Evolutionary conservation across 164 flowering plant genomes (phyloP).

Genomic region (Annona cherimola): DNA sequence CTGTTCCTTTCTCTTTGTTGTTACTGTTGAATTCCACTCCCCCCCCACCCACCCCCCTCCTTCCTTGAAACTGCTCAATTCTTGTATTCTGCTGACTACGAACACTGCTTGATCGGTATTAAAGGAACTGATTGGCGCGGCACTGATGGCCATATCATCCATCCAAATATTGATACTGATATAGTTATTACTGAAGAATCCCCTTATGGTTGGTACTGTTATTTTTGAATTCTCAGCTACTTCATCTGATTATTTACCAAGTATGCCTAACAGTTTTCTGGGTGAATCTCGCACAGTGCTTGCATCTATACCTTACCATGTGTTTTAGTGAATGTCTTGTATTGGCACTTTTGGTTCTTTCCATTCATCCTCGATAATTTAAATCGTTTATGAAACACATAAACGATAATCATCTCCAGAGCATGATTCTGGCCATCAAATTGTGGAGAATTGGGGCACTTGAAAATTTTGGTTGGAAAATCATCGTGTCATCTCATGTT

Average conservation of each 20-base stretch:
- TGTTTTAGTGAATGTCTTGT: too few species aligned
- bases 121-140: conserved; percentile 99
- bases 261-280: neutral
- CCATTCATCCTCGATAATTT: neutral
- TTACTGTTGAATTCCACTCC: too few species aligned
- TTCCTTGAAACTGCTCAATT: neutral
- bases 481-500: too few species aligned
- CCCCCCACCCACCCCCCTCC: neutral
- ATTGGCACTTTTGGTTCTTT: too few species aligned
- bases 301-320: neutral
- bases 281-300: neutral
- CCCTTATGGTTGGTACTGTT: conserved; percentile 69
- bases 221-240: neutral
- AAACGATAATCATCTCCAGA: neutral
- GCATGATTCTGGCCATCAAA: neutral
- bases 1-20: too few species aligned
- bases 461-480: neutral
- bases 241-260: neutral
- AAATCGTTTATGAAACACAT: too few species aligned
- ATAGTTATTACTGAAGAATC: conserved; percentile 99
- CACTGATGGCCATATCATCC: conserved; percentile 98
- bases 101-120: conserved; percentile 98
- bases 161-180: conserved; percentile 99
- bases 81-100: conserved; percentile 50
- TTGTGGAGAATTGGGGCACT: neutral